Evolutionary conservation across 306 rosid genomes (phyloP), one percentile per base, ranked within the genome.

Genomic region (Fragaria ananassa): DNA sequence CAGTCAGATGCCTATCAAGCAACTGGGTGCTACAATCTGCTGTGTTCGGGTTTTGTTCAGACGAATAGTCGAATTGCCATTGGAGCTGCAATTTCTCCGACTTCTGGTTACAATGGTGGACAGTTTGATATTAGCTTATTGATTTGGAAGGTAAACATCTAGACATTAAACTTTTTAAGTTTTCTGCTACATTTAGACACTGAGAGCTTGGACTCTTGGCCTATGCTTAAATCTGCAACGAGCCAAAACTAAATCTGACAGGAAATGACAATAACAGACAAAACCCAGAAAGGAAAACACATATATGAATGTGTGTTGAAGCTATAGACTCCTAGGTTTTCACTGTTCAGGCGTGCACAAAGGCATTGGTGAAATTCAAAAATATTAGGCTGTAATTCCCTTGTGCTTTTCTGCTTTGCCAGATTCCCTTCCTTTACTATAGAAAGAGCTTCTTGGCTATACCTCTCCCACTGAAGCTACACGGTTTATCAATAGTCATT

Each of bases 1-100:
- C 90, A 94, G 98, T 83, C 95, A 17, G 98, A 94, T 79, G 98
- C 98, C 31, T 94, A 94, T 82, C 98, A 92, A 92, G 93, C 96
- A 34, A 94, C 98, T 0, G 98, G 98, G 39, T 94, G 98, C 78
- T 94, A 94, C 80, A 94, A 94, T 80, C 83, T 94, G 85, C 76
- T 94, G 7, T 94, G 98, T 77, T 87, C 98, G 0, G 98, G 98
- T 51, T 94, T 94, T 76, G 93, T 94, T 84, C 98, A 94, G 84
- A 94, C 96, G 10, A 94, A 94, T 70, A 90, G 73, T 66, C 86
- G 80, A 86, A 92, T 94, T 41, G 97, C 97, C 54, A 89, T 94
- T 83, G 98, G 98, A 4, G 98, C 98, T 81, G 96, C 98, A 50
- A 94, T 94, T 11, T 90, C 98, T 75, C 98, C 98, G 58, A 91